These are phyloP conservation scores for Fusarium solani-melongenae DNA, from an alignment of 2,329 filamentous ascomycete genomes.

Conservation along the genomic window DNA sequence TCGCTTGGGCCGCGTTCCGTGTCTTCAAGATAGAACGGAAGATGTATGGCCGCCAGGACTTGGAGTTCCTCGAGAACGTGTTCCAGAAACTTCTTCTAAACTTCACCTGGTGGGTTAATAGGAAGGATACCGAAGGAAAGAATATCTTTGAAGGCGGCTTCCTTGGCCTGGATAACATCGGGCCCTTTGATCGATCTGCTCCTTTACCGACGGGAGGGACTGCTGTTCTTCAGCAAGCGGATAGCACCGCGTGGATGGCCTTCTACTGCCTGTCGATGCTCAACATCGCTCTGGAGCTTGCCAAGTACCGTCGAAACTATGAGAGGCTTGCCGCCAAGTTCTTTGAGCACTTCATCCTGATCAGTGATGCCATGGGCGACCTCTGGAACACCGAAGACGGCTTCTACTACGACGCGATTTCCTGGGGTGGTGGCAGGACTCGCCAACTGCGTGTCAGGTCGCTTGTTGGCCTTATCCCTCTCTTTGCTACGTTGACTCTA, in stretches of 20 bases:
- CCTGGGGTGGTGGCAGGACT: conserved; percentile 92
- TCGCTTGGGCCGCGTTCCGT: conserved; percentile 95
- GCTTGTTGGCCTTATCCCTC: conserved; percentile 90
- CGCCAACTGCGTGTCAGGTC: conserved; percentile 93
- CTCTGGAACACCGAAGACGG: conserved; percentile 97
- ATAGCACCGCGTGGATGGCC: conserved; percentile 99
- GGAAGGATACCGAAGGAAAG: conserved; percentile 93
- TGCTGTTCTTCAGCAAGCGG: conserved; percentile 86
- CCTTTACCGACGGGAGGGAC: conserved; percentile 88
- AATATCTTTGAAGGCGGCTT: conserved; percentile 98
- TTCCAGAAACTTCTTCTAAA: conserved; percentile 97
- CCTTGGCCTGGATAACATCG: conserved; percentile 95
- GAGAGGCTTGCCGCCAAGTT: conserved; percentile 98
- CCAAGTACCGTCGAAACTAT: conserved; percentile 94
- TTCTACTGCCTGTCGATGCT: conserved; percentile 98
- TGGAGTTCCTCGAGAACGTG: conserved; percentile 96
- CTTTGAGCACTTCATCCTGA: conserved; percentile 98
- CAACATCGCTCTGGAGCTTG: conserved; percentile 94
- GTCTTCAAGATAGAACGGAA: conserved; percentile 99
- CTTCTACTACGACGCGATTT: conserved; percentile 99
- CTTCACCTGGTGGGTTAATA: conserved; percentile 99
- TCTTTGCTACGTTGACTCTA: conserved; percentile 91
- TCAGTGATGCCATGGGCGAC: conserved; percentile 97
- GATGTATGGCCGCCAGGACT: conserved; percentile 92
- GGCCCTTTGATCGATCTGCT: conserved; percentile 95